These are phyloP conservation scores for Malus domestica DNA, from an alignment of 306 rosid species.

Conservation along the genomic window DNA sequence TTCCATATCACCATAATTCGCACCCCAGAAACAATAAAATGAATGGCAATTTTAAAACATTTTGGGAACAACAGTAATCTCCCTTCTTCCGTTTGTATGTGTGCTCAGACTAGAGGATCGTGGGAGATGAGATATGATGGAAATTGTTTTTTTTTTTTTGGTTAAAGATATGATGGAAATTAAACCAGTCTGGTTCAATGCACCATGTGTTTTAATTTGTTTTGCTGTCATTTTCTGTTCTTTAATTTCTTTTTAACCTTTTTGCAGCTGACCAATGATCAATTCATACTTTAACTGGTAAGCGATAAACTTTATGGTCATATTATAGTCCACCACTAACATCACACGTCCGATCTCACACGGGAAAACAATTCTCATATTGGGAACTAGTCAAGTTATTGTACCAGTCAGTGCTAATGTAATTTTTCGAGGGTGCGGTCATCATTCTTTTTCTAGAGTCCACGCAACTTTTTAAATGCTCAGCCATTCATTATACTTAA, in stretches of 20 bases:
- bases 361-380: too few relatives aligned
- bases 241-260: not conserved
- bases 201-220: constrained; percentile 32
- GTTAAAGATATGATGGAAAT: not conserved
- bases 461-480: too few relatives aligned
- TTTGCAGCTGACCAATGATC: not conserved
- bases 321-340: too few relatives aligned
- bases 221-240: not conserved
- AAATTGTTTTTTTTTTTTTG: not conserved
- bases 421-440: too few relatives aligned
- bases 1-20: not conserved
- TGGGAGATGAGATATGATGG: not conserved
- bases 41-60: not conserved
- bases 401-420: too few relatives aligned
- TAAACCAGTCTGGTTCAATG: constrained; percentile 6
- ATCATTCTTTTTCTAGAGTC: too few relatives aligned
- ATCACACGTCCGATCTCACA: too few relatives aligned
- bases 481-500: too few relatives aligned
- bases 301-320: too few relatives aligned
- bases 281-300: not conserved
- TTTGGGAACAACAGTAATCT: not conserved
- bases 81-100: not conserved
- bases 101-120: constrained; percentile 9
- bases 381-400: too few relatives aligned
- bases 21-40: not conserved